A percentile compares a stretch with the other conserved stretches of the same genome.
These are phyloP conservation scores for Stylosanthes scabra DNA, from an alignment of 331 rosid genomes.

Conservation along the genomic window DNA sequence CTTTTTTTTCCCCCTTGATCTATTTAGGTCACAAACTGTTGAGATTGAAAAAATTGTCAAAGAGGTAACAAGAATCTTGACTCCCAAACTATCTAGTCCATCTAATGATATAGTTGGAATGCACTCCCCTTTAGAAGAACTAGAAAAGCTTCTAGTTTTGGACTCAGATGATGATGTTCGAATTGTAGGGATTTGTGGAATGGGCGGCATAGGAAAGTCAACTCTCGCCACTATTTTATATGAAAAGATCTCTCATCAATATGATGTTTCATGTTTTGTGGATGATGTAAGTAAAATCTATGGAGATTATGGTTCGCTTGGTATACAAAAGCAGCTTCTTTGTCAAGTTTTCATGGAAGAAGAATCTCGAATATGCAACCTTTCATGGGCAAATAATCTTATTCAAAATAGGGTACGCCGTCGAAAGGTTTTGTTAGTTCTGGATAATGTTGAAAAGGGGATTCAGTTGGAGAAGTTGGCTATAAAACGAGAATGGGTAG, in stretches of 20 bases:
- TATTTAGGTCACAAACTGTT: background rate
- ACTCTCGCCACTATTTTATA: constrained; percentile 22
- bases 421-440: constrained; percentile 17
- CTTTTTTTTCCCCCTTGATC: background rate
- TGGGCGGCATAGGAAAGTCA: constrained; percentile 36
- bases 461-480: constrained; percentile 29
- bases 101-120: constrained; percentile 22
- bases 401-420: background rate
- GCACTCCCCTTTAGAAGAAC: background rate
- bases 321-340: constrained; percentile 22
- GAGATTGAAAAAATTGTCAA: constrained; percentile 12
- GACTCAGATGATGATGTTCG: background rate
- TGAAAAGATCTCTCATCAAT: constrained; percentile 9
- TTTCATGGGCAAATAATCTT: background rate
- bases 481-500: background rate
- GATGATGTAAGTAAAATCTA: constrained; percentile 19
- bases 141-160: constrained; percentile 18
- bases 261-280: constrained; percentile 13
- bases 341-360: constrained; percentile 7
- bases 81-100: background rate
- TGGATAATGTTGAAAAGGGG: constrained; percentile 36
- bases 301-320: background rate
- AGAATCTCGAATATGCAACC: background rate
- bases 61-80: background rate
- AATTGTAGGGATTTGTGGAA: constrained; percentile 29